Evolutionary conservation across 352 stramenopile genomes (phyloP), one percentile per base, ranked within the genome.

Genomic region (Phytophthora nicotianae): DNA sequence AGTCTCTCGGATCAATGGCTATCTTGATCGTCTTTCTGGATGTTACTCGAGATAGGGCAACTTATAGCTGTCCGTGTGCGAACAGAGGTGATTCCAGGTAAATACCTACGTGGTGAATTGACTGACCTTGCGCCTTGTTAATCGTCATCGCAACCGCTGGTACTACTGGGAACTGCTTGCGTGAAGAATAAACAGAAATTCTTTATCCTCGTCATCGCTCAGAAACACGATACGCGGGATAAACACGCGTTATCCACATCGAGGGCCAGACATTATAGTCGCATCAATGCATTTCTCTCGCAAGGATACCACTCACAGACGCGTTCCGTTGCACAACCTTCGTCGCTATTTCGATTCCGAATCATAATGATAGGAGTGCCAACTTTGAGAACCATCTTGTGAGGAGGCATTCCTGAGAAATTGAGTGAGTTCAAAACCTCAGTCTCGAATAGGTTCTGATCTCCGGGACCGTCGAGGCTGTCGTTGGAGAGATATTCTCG

Each of bases 181-280:
- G 17, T 26, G 7, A 4, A 24, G 40, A 3, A 14, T 46, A 17
- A 46, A 46, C 5, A 17, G 40, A 14, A 46, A 26, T 8, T 13
- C n/a, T 14, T 46, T 26, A 14, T 26, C 17, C 7, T 38, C 40
- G 40, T 46, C 42, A 13, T n/a, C n/a, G n/a, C n/a, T n/a, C n/a
- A n/a, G n/a, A n/a, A n/a, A n/a, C n/a, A n/a, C n/a, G n/a, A n/a
- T n/a, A n/a, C n/a, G n/a, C n/a, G n/a, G n/a, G n/a, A n/a, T n/a
- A n/a, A n/a, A n/a, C n/a, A n/a, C n/a, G n/a, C n/a, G n/a, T n/a
- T n/a, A n/a, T n/a, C n/a, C n/a, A n/a, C n/a, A n/a, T n/a, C n/a
- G n/a, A n/a, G n/a, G n/a, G n/a, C n/a, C n/a, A n/a, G n/a, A 20
- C 21, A 49, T 33, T n/a, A 49, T 49, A 26, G 20, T 49, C 14